A percentile compares a stretch with the other conserved stretches of the same genome.
phyloP scores from a whole-genome alignment of 371 early-diverging fungal genomes.

The Mortierella sp. region DNA sequence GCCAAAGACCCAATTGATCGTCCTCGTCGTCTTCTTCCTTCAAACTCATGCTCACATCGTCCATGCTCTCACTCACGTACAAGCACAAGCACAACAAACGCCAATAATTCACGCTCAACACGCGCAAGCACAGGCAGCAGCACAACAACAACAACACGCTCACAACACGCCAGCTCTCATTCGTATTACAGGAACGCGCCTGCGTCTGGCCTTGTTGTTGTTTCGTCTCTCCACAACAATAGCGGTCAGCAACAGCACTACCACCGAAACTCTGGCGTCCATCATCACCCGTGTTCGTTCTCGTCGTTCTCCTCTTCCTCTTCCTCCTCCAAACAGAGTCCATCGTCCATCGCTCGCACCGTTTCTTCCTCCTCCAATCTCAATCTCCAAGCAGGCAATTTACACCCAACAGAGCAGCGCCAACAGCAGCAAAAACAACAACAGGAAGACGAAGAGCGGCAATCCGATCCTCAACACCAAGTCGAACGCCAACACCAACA shows the following conservation, averaged over 20 bases:
- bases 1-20: background rate
- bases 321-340: background rate
- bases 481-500: constrained; percentile 7
- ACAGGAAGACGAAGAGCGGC: background rate
- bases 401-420: background rate
- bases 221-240: background rate
- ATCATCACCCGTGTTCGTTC: background rate
- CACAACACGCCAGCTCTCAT: background rate
- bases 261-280: background rate
- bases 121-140: background rate
- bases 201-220: background rate
- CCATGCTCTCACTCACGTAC: background rate
- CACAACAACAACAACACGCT: background rate
- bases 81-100: background rate
- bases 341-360: constrained; percentile 22
- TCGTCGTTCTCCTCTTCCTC: background rate
- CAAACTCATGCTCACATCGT: background rate
- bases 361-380: constrained; percentile 32
- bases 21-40: background rate
- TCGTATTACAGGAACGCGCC: constrained; percentile 6
- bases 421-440: constrained; percentile 10
- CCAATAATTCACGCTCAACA: constrained; percentile 1
- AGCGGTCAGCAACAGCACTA: background rate
- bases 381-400: constrained; percentile 22
- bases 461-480: constrained; percentile 4